phyloP scores from a whole-genome alignment of 1,284 basidiomycete genomes.

The Cutaneotrichosporon cutaneum region DNA sequence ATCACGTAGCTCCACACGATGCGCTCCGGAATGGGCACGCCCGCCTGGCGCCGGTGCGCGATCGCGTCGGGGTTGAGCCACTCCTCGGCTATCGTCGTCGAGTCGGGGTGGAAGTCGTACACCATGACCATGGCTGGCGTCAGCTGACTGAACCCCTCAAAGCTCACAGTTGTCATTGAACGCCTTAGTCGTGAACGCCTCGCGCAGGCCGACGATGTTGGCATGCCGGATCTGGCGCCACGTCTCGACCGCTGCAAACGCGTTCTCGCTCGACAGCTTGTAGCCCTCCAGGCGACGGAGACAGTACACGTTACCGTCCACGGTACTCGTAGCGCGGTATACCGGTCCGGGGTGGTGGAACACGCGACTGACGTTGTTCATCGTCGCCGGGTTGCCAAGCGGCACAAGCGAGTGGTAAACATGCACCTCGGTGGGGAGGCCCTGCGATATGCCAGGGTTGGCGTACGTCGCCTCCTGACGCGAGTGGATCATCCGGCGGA shows the following conservation, averaged over 20 bases:
- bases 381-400: constrained; percentile 52
- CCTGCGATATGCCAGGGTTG: constrained; percentile 35
- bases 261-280: constrained; percentile 74
- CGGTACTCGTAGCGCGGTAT: constrained; percentile 76
- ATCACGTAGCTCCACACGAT: constrained; percentile 91
- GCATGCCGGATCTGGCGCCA: constrained; percentile 89
- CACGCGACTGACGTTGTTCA: constrained; percentile 70
- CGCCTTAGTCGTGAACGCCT: constrained; percentile 92
- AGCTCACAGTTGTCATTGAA: constrained; percentile 87
- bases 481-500: constrained; percentile 75
- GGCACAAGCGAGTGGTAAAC: constrained; percentile 86
- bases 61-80: constrained; percentile 56
- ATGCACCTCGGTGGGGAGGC: constrained; percentile 81
- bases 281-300: constrained; percentile 85
- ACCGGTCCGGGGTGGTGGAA: constrained; percentile 65
- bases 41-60: constrained; percentile 29
- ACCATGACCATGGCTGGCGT: constrained; percentile 80
- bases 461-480: constrained; percentile 73
- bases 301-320: constrained; percentile 75
- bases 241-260: constrained; percentile 78
- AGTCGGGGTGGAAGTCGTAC: constrained; percentile 85
- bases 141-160: no score
- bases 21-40: constrained; percentile 66
- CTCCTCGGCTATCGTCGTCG: constrained; percentile 76
- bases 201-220: constrained; percentile 76